Evolutionary conservation across 352 stramenopile genomes (phyloP).

Genomic region (Phytophthora vignae): DNA sequence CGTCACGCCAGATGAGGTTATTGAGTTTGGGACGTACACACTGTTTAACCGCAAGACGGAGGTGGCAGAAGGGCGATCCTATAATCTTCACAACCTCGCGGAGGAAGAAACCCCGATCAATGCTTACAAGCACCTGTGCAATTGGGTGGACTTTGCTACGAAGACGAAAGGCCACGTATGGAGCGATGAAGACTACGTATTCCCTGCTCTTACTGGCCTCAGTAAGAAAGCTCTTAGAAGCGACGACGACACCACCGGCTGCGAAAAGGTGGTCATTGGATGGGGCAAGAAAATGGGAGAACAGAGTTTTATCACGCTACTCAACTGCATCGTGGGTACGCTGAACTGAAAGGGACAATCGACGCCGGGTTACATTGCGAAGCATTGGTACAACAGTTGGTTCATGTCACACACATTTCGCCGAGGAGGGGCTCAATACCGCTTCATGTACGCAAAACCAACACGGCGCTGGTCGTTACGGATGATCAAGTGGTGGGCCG

Average conservation of each 20-base stretch:
- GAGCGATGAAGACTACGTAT: slow-evolving; percentile 14
- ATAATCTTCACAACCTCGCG: no score
- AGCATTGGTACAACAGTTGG: slow-evolving; percentile 17
- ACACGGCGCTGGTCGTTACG: slow-evolving; percentile 12
- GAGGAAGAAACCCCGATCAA: not conserved
- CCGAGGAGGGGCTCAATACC: slow-evolving; percentile 8
- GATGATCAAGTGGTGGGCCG: slow-evolving; percentile 26
- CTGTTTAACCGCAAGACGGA: no score
- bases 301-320: slow-evolving; percentile 15
- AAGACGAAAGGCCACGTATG: slow-evolving; percentile 3
- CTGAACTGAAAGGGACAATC: not conserved
- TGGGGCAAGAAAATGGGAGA: slow-evolving; percentile 20
- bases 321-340: slow-evolving; percentile 4
- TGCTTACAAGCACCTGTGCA: not conserved
- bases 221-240: slow-evolving; percentile 11
- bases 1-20: no score
- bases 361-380: slow-evolving; percentile 6
- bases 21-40: no score
- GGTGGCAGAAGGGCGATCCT: no score
- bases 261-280: slow-evolving; percentile 1
- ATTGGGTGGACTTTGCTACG: not conserved
- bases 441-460: slow-evolving; percentile 17
- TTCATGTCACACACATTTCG: slow-evolving; percentile 22
- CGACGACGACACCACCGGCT: not conserved
- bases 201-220: slow-evolving; percentile 5